Evolutionary conservation across 139 green algal species (phyloP).

Genomic region (Spirogloea muscicola): DNA sequence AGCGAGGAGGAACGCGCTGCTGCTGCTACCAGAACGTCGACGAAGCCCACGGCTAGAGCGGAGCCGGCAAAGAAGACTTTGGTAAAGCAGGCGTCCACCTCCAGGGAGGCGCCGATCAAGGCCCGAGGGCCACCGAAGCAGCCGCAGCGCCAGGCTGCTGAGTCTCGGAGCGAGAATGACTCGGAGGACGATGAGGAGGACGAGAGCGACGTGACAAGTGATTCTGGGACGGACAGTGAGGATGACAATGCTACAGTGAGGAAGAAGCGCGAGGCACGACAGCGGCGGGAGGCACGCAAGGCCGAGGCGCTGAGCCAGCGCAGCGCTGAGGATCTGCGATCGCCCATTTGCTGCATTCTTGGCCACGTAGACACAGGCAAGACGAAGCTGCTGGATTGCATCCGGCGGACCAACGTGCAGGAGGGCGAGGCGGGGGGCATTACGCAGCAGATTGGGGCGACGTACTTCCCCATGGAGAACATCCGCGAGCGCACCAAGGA

Average conservation of each 20-base stretch:
- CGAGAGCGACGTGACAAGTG: conserved; percentile 60
- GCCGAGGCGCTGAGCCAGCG: conserved; percentile 29
- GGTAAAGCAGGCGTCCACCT: no score
- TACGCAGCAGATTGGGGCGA: conserved; percentile 99
- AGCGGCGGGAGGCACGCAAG: conserved; percentile 17
- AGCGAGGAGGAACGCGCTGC: conserved; percentile 15
- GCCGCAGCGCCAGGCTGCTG: neutral
- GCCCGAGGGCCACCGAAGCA: neutral
- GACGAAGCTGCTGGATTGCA: conserved; percentile 99
- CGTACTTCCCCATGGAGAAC: conserved; percentile 85
- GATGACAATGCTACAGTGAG: conserved; percentile 19
- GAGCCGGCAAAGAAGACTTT: no score
- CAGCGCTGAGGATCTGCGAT: conserved; percentile 74
- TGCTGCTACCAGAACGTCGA: neutral
- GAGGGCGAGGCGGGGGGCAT: conserved; percentile 97
- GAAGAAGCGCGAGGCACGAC: conserved; percentile 27
- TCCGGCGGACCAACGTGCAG: conserved; percentile 94
- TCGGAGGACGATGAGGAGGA: conserved; percentile 48
- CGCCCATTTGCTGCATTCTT: conserved; percentile 98
- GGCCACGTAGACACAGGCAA: conserved; percentile 99
- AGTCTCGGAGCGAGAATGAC: conserved; percentile 42
- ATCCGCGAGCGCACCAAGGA: conserved; percentile 74
- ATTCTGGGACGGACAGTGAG: conserved; percentile 60
- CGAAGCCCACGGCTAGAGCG: neutral
- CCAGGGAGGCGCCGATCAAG: conserved; percentile 6